These are phyloP conservation scores for Kernera saxatilis DNA, from an alignment of 345 rosid genomes.

Conservation along the genomic window DNA sequence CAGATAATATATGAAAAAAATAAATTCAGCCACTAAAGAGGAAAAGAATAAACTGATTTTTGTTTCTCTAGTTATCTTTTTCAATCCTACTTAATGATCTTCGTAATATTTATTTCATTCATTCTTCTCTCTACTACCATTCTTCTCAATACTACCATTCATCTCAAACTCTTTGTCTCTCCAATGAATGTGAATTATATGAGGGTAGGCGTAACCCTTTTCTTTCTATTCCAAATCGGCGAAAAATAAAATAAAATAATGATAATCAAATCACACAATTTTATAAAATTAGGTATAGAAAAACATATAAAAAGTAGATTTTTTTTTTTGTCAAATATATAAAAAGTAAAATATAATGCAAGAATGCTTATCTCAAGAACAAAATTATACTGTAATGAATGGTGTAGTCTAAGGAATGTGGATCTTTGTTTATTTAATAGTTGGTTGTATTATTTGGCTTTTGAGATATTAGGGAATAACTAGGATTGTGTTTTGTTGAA, in stretches of 20 bases:
- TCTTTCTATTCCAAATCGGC: no score
- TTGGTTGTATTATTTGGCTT: background rate
- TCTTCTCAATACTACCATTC: background rate
- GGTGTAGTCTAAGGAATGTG: background rate
- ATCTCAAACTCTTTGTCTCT: background rate
- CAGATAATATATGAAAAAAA: background rate
- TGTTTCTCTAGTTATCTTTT: background rate
- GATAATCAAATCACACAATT: no score
- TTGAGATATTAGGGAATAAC: background rate
- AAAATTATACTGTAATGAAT: no score
- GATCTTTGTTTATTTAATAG: background rate
- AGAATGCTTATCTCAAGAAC: no score
- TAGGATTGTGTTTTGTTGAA: conserved; percentile 27
- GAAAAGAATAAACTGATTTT: background rate
- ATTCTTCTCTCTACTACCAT: background rate
- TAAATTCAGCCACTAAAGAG: background rate
- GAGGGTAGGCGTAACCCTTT: no score
- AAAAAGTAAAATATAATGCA: no score
- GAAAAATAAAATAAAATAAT: no score
- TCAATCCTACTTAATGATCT: background rate
- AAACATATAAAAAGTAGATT: no score
- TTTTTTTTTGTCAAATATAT: no score
- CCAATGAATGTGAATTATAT: background rate
- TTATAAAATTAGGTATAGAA: no score
- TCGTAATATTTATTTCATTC: background rate